phyloP scores from a whole-genome alignment of 1,139 yeast genomes.

The Kodamaea sp. region DNA sequence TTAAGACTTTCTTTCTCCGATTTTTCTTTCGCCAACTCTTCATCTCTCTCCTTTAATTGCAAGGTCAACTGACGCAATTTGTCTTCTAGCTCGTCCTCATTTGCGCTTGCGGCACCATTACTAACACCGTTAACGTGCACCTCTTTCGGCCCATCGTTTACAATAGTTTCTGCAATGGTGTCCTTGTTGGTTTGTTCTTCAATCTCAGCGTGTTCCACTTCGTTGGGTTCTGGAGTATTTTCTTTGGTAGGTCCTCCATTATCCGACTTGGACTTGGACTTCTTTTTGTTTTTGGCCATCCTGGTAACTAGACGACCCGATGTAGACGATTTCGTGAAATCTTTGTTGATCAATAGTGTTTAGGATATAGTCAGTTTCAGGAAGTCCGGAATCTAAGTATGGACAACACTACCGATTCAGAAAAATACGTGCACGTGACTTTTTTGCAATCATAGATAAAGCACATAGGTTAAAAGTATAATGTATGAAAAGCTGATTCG shows the following conservation, averaged over 20 bases:
- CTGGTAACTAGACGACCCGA: too few species aligned
- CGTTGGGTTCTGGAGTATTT: neutral
- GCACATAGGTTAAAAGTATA: too few species aligned
- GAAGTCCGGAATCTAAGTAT: too few species aligned
- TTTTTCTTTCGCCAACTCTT: conserved; percentile 8
- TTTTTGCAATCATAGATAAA: too few species aligned
- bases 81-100: conserved; percentile 14
- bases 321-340: too few species aligned
- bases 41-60: conserved; percentile 17
- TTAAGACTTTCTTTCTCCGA: too few species aligned
- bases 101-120: neutral
- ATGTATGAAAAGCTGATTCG: too few species aligned
- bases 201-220: conserved; percentile 1
- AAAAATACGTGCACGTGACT: too few species aligned
- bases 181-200: neutral
- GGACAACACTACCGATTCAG: too few species aligned
- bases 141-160: neutral
- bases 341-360: too few species aligned
- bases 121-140: neutral
- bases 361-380: too few species aligned
- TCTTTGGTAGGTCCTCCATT: conserved; percentile 2
- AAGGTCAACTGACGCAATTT: conserved; percentile 22
- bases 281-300: conserved; percentile 37
- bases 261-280: conserved; percentile 16
- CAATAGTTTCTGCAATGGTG: neutral